Evolutionary conservation across 208 protist genomes (phyloP).

Genomic region (Wallacemonas collosoma): DNA sequence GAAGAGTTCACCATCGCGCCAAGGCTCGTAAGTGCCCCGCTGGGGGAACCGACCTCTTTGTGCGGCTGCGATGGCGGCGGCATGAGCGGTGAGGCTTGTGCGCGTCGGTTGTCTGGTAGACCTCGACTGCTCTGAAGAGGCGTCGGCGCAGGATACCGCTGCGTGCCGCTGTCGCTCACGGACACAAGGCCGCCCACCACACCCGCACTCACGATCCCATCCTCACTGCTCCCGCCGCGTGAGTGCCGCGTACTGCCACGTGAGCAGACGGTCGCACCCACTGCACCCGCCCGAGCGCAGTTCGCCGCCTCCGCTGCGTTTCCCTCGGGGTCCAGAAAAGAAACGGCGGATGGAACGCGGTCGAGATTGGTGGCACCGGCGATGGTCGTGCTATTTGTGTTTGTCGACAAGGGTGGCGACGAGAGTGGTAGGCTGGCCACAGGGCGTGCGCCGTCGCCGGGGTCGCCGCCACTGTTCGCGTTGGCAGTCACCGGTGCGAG

Average conservation of each 20-base stretch:
- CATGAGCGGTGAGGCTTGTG: too few species aligned
- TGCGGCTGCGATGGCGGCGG: too few species aligned
- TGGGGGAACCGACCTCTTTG: background rate
- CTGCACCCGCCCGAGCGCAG: background rate
- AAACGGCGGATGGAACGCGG: background rate
- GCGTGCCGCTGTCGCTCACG: too few species aligned
- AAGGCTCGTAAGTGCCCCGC: background rate
- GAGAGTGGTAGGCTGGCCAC: too few species aligned
- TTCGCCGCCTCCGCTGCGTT: background rate
- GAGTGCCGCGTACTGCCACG: background rate
- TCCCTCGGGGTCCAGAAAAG: background rate
- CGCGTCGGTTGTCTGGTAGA: too few species aligned
- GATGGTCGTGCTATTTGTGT: background rate
- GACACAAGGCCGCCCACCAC: too few species aligned
- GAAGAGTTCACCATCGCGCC: background rate
- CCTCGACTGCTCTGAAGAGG: too few species aligned
- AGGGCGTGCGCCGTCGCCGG: background rate
- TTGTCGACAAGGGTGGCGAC: too few species aligned
- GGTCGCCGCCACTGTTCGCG: background rate
- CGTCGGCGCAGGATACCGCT: too few species aligned
- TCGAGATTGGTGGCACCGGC: background rate
- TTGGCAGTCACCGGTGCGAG: background rate
- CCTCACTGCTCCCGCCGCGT: background rate
- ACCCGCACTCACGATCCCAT: too few species aligned
- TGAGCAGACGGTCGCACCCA: too few species aligned